phyloP scores from a whole-genome alignment of 257 asterid species.

The Phtheirospermum japonicum region DNA sequence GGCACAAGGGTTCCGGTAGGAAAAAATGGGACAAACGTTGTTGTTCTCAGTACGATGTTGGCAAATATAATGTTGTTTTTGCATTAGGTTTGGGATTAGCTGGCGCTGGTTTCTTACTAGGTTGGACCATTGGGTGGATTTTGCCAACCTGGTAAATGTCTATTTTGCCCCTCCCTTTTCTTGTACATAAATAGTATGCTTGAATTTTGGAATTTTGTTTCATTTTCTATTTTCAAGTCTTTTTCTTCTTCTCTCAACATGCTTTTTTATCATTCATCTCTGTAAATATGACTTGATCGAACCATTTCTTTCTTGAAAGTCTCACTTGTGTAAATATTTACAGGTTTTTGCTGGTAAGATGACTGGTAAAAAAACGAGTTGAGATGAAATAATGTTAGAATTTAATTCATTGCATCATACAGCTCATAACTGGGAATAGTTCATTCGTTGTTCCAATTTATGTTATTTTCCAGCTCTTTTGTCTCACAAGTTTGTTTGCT shows the following conservation, averaged over 20 bases:
- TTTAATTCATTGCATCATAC: no score
- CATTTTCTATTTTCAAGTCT: neutral
- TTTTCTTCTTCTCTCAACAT: neutral
- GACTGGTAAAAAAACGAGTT: no score
- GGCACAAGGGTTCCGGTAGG: conserved; percentile 33
- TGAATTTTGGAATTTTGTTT: conserved; percentile 14
- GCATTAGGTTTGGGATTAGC: conserved; percentile 80
- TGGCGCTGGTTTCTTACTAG: conserved; percentile 85
- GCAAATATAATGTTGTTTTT: conserved; percentile 50
- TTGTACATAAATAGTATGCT: conserved; percentile 22
- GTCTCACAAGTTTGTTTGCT: no score
- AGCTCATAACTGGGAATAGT: no score
- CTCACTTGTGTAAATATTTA: no score
- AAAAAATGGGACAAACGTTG: conserved; percentile 32
- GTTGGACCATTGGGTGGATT: conserved; percentile 77
- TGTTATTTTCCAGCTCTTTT: no score
- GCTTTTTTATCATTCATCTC: conserved; percentile 11
- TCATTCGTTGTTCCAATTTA: no score
- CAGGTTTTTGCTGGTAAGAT: no score
- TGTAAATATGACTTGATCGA: conserved; percentile 23
- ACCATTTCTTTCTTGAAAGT: no score
- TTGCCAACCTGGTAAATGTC: conserved; percentile 52
- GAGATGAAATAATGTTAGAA: no score
- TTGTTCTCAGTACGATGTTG: conserved; percentile 28
- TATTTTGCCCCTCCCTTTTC: conserved; percentile 19